Evolutionary conservation across 257 asterid species (phyloP).

Genomic region (Phtheirospermum japonicum): DNA sequence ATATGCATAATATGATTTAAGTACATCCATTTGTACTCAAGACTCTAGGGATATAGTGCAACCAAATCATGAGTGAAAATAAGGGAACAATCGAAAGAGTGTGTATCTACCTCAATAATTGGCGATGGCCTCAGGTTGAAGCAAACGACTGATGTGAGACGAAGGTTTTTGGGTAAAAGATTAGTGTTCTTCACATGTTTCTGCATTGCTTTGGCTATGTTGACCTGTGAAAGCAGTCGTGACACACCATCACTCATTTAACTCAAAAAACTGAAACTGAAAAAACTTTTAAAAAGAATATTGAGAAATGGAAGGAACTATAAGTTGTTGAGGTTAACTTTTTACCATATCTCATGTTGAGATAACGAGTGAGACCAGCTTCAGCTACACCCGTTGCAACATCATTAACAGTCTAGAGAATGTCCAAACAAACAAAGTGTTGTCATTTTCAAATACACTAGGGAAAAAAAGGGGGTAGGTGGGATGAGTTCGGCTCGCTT

Average conservation of each 20-base stretch:
- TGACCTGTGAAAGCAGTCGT: background rate
- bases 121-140: constrained; percentile 40
- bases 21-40: too few species aligned
- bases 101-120: constrained; percentile 29
- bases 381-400: constrained; percentile 42
- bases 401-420: constrained; percentile 37
- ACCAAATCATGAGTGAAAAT: background rate
- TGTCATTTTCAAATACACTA: too few species aligned
- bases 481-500: too few species aligned
- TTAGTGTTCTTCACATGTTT: constrained; percentile 11
- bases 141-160: constrained; percentile 30
- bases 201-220: background rate
- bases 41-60: too few species aligned
- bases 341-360: constrained; percentile 41
- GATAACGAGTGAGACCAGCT: constrained; percentile 42
- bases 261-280: background rate
- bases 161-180: constrained; percentile 31
- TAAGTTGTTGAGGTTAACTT: background rate
- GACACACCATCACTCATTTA: background rate
- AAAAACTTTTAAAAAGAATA: too few species aligned
- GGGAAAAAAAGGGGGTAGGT: too few species aligned
- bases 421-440: background rate
- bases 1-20: too few species aligned
- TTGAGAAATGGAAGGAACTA: background rate
- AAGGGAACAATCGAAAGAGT: too few species aligned